Base-by-base conservation (phyloP, 352 stramenopile species). In the Globisporangium spiculum region DNA sequence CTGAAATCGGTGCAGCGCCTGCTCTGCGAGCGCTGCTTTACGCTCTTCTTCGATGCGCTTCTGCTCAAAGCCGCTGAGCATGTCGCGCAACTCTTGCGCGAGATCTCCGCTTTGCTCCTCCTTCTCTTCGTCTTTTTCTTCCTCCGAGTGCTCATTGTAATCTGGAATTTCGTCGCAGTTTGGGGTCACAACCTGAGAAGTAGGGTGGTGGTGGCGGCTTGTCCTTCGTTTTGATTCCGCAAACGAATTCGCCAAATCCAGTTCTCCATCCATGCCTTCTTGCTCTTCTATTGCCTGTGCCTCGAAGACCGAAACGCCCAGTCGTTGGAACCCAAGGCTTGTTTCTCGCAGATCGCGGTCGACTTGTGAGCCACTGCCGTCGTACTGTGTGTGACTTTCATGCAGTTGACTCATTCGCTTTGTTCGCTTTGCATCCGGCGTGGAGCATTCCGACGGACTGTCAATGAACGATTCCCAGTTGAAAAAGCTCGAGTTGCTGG, bases 391-490 rank as follows among this genome's bases (percentile, higher is more conserved):
- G 9, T 30, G 20, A 1, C 58, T 18, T 66, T 71, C 66, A 32
- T 65, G 2, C 1, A 41, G n/a, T n/a, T 32, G 34, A 41, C 9
- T 56, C 64, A 67, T 68, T 32, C 60, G 68, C 50, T 58, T 66
- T 34, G 67, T 63, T 27, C 64, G 55, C 55, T 80, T 73, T 53
- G 72, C 65, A 55, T 74, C 60, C 1, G 73, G 44, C 3, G 59
- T 61, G 14, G 75, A 82, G 50, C 75, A 69, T 12, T 84, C 77
- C 1, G 77, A 84, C n/a, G 73, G 64, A 34, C 74, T 89, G 41
- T 83, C 75, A n/a, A 90, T 79, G 73, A 90, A 90, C 20, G 76
- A 79, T 46, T 90, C 79, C 81, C 81, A 90, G 69, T 90, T 81
- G 26, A 90, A 85, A 30, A 70, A 52, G 22, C 69, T 68, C 58